Base-by-base conservation (phyloP, 306 rosid genomes). In the Begonia peltatifolia region DNA sequence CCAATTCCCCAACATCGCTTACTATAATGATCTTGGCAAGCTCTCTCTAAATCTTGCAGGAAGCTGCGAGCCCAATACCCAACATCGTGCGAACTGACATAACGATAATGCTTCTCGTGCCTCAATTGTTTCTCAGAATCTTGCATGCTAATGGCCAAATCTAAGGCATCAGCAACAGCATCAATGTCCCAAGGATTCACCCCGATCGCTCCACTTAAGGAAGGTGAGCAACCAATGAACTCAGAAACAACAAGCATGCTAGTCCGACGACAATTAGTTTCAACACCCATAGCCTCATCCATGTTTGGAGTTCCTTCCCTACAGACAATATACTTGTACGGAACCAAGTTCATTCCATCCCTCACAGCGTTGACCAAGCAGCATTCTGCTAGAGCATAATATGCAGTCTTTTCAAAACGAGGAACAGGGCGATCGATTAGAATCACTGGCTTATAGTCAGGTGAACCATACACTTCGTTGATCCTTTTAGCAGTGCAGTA, bases 271-370 rank as follows among this genome's bases (percentile, higher is more conserved):
- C 57, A 61, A 30, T 51, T 57, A 61, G 42, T 16, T 61, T 52
- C 58, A 20, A 61, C 42, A 14, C 65, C 57, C 52, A 61, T 42
- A 42, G 65, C 65, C 58, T 52, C 58, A 22, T 61, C 65, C 65
- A 61, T 52, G 12, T 13, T 12, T 12, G 65, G 58, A 52, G 65
- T 61, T 20, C 58, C 58, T 61, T 61, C 57, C 65, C 65, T 61
- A 9, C 65, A 61, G 11, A 61, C 65, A 52, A 61, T 52, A 43
- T 61, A 61, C 52, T 61, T 61, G 52, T 61, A 61, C 8, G 65
- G 65, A 52, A 61, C 65, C 65, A 61, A 61, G 46, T 61, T 61
- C 65, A 61, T 61, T 14, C 65, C 65, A 61, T 61, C 65, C 65
- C 65, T 52, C 30, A 61, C 65, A 22, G 58, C 65, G 42, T 55